Base-by-base conservation (phyloP, 1,284 basidiomycete species). In the Kalmanozyma brasiliensis region DNA sequence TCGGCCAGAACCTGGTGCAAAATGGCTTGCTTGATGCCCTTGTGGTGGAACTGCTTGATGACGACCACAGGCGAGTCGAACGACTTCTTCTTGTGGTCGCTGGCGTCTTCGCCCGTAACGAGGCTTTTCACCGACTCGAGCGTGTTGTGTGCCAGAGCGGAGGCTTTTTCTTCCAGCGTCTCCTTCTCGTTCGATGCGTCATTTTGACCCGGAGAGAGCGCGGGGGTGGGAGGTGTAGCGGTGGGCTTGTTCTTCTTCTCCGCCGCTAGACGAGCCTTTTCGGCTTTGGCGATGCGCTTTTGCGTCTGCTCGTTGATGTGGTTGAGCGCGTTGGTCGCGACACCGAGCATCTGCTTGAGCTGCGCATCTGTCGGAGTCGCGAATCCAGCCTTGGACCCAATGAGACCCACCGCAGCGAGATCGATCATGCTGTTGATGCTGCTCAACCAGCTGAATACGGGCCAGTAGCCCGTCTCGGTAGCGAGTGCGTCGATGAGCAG, bases 301-400 rank as follows among this genome's bases (percentile, higher is more conserved):
- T 78, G 74, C 10, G 76, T 78, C 51, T 80, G 62, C 44, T 77
- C 70, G 32, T 86, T 87, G 32, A 92, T 89, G 19, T 87, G 84
- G 62, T 88, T 88, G 14, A 98, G 86, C 0, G 90, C 91, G 6
- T 84, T 85, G 4, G 88, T 88, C 14, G 91, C 90, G 9, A 93
- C 89, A 51, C 89, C 88, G n/a, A 98, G 86, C 35, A 98, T 88
- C 64, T 81, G 87, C 70, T 91, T 90, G 34, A 97, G 85, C 82
- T 98, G 93, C 36, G 92, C 90, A 32, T 89, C 86, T n/a, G 93
- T 85, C 0, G 93, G 90, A 10, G 87, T 90, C 43, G 89, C 90
- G 70, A 98, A 86, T 14, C 95, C 94, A 29, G 92, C 94, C 85
- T 98, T 98, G 80, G 95, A 93, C 1, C 95, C 95, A 73, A 97